phyloP scores from a whole-genome alignment of 23 red algal genomes.

The Cyanidiococcus yangmingshanensis region DNA sequence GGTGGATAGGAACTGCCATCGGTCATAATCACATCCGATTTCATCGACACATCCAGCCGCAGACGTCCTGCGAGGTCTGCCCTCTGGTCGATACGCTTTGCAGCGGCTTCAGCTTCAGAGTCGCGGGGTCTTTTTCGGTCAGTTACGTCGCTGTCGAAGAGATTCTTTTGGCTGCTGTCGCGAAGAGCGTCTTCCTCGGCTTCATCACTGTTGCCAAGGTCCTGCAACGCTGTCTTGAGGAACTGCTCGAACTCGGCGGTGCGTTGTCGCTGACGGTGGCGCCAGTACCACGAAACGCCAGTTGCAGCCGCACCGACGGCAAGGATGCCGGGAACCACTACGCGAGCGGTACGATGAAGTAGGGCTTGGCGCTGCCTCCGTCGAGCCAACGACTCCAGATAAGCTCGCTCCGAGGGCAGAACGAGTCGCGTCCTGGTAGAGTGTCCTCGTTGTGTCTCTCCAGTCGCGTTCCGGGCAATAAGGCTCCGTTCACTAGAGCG shows the following conservation, averaged over 20 bases:
- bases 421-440: not conserved
- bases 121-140: not conserved
- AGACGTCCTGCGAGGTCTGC: not conserved
- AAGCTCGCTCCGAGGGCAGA: conserved; percentile 4
- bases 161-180: not conserved
- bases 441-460: not conserved
- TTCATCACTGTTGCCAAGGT: not conserved
- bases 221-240: not conserved
- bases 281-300: not conserved
- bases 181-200: not conserved
- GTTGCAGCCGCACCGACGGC: not conserved
- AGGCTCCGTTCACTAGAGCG: not conserved
- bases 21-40: not conserved
- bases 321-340: not conserved
- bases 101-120: not conserved
- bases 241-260: not conserved
- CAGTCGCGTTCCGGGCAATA: not conserved
- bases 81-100: not conserved
- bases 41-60: not conserved
- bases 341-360: not conserved
- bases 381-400: conserved; percentile 3
- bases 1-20: not conserved
- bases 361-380: not conserved
- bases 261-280: not conserved
- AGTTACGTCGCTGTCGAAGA: not conserved